phyloP scores from a whole-genome alignment of 805 yeast genomes.

The Schwanniomyces polymorphus region DNA sequence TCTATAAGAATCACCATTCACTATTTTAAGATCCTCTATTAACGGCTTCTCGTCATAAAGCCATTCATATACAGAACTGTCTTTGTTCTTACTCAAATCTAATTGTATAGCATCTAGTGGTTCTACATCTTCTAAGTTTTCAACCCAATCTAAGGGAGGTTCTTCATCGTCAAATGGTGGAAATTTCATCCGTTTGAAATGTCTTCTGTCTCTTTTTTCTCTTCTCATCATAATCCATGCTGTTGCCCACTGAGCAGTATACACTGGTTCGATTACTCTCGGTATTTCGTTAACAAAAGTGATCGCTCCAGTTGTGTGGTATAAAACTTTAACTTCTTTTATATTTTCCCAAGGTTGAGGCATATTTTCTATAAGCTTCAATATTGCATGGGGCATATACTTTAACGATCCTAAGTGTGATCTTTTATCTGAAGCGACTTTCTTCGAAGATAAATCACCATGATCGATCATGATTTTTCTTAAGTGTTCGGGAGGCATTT shows the following conservation, averaged over 20 bases:
- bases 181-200: conserved; percentile 87
- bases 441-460: conserved; percentile 78
- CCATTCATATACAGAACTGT: conserved; percentile 68
- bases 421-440: conserved; percentile 79
- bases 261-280: conserved; percentile 87
- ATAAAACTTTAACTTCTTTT: conserved; percentile 83
- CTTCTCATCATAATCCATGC: conserved; percentile 92
- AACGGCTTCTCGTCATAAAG: conserved; percentile 78
- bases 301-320: conserved; percentile 91
- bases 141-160: conserved; percentile 84
- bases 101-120: conserved; percentile 70
- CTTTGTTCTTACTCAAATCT: conserved; percentile 65
- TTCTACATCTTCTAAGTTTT: conserved; percentile 70
- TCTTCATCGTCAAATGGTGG: conserved; percentile 99
- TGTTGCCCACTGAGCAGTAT: conserved; percentile 93
- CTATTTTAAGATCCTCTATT: conserved; percentile 50
- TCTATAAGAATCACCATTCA: conserved; percentile 77
- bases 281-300: conserved; percentile 94
- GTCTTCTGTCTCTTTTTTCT: conserved; percentile 87
- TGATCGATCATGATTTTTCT: conserved; percentile 81
- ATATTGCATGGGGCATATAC: conserved; percentile 92
- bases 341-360: conserved; percentile 97
- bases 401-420: conserved; percentile 88
- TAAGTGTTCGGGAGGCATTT: conserved; percentile 92
- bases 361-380: conserved; percentile 90